A percentile compares a stretch with the other conserved stretches of the same genome.
Conservation (phyloP, 768 basidiomycete species). For the Neoboletus magnificus region DNA sequence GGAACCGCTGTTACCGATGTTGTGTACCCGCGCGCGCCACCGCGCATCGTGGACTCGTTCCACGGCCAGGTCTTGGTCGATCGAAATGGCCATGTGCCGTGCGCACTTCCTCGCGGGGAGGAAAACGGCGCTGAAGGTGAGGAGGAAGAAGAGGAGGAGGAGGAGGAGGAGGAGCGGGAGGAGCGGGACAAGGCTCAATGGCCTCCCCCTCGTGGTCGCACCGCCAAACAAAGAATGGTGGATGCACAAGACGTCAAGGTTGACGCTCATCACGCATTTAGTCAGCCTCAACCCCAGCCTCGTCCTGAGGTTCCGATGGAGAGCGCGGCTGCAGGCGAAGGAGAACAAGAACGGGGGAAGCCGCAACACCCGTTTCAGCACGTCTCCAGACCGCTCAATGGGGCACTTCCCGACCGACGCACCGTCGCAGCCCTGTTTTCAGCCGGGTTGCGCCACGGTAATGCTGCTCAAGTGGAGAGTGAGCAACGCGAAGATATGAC, state of each 20-base stretch:
- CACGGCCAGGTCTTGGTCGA: slow-evolving; percentile 20
- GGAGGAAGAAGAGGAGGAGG: background rate
- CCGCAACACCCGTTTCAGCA: no score
- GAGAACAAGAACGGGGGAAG: background rate
- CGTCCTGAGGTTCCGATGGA: background rate
- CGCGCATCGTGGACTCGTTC: slow-evolving; percentile 19
- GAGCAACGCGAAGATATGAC: background rate
- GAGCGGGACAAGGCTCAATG: background rate
- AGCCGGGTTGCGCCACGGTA: background rate
- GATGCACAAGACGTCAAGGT: background rate
- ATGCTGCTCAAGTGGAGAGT: background rate
- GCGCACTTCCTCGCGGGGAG: background rate
- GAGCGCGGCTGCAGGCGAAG: background rate
- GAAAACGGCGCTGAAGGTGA: background rate
- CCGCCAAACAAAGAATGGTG: background rate
- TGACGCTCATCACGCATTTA: slow-evolving; percentile 15
- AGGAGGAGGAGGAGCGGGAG: background rate
- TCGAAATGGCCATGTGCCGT: slow-evolving; percentile 14
- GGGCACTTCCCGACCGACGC: background rate
- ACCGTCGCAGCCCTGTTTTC: background rate
- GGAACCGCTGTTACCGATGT: background rate
- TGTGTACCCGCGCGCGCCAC: slow-evolving; percentile 15
- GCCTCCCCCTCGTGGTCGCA: slow-evolving; percentile 14
- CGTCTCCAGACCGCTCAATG: background rate
- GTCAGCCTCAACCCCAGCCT: slow-evolving; percentile 1